Percentiles rank a stretch among this genome's conserved stretches.
Evolutionary conservation across 2,329 filamentous ascomycete genomes (phyloP).

Genomic region (Mollisiaceae sp.): DNA sequence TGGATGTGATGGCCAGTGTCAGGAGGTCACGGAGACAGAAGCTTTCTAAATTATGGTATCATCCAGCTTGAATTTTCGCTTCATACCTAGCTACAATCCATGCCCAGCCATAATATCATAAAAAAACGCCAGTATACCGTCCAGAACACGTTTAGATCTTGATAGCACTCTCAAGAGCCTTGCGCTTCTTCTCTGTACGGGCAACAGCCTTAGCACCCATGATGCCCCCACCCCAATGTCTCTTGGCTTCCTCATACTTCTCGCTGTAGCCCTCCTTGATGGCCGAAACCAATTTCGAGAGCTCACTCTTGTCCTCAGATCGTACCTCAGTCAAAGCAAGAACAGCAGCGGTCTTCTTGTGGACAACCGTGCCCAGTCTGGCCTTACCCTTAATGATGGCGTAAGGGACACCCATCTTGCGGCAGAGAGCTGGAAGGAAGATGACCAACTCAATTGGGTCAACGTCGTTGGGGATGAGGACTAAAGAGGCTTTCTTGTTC

Average conservation of each 20-base stretch:
- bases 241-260: constrained; percentile 89
- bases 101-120: constrained; percentile 43
- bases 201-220: constrained; percentile 94
- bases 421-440: constrained; percentile 98
- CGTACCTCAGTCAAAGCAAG: constrained; percentile 96
- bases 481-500: constrained; percentile 99
- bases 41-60: constrained; percentile 40
- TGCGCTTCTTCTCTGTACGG: constrained; percentile 69
- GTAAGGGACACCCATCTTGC: constrained; percentile 99
- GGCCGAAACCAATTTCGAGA: constrained; percentile 93
- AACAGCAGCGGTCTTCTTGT: constrained; percentile 99
- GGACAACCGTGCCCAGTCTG: constrained; percentile 95
- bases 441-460: constrained; percentile 99
- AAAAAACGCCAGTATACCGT: constrained; percentile 39
- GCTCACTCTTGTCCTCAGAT: constrained; percentile 97
- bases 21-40: not conserved
- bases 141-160: constrained; percentile 77
- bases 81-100: constrained; percentile 41
- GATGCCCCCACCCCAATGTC: constrained; percentile 99
- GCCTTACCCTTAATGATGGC: constrained; percentile 99
- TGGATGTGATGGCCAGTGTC: no score
- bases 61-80: constrained; percentile 43
- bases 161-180: constrained; percentile 91
- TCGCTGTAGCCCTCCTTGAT: constrained; percentile 98
- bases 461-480: constrained; percentile 99